Conservation (phyloP, 2,329 filamentous ascomycete species). For the Exophiala bonariae region DNA sequence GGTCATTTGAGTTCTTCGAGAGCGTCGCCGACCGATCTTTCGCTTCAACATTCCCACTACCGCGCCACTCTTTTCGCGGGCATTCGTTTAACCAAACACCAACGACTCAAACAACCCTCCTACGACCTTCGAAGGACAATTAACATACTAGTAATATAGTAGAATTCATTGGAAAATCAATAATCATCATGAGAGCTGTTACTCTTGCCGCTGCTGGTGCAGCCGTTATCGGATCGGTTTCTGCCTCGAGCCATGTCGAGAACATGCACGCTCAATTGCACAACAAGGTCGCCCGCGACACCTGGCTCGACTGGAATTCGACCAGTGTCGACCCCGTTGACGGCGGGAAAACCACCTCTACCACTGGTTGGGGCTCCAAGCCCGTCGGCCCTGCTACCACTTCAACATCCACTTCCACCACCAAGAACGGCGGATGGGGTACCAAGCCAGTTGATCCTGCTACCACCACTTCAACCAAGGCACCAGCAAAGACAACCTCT, state of each 20-base stretch:
- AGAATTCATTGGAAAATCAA: conserved; percentile 32
- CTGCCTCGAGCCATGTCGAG: conserved; percentile 61
- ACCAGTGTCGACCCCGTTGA: conserved; percentile 15
- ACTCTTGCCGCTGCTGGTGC: conserved; percentile 64
- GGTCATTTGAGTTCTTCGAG: conserved; percentile 23
- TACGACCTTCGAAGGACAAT: conserved; percentile 20
- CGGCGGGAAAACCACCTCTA: background rate
- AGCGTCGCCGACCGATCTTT: conserved; percentile 15
- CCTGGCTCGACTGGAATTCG: conserved; percentile 27
- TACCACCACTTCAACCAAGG: conserved; percentile 30
- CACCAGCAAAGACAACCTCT: background rate
- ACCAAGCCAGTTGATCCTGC: conserved; percentile 30
- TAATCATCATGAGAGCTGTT: conserved; percentile 69
- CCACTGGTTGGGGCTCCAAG: background rate
- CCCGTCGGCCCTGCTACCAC: conserved; percentile 22
- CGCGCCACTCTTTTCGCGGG: conserved; percentile 70
- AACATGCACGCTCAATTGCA: conserved; percentile 51
- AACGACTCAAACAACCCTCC: conserved; percentile 24
- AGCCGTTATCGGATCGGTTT: conserved; percentile 51
- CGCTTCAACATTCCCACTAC: conserved; percentile 28
- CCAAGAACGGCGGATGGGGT: conserved; percentile 13
- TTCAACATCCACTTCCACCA: conserved; percentile 17
- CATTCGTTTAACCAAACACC: conserved; percentile 58
- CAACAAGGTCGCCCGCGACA: conserved; percentile 28
- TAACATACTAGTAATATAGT: conserved; percentile 28